phyloP scores from a whole-genome alignment of 1,284 basidiomycete genomes.

The Ceratobasidium sp. region DNA sequence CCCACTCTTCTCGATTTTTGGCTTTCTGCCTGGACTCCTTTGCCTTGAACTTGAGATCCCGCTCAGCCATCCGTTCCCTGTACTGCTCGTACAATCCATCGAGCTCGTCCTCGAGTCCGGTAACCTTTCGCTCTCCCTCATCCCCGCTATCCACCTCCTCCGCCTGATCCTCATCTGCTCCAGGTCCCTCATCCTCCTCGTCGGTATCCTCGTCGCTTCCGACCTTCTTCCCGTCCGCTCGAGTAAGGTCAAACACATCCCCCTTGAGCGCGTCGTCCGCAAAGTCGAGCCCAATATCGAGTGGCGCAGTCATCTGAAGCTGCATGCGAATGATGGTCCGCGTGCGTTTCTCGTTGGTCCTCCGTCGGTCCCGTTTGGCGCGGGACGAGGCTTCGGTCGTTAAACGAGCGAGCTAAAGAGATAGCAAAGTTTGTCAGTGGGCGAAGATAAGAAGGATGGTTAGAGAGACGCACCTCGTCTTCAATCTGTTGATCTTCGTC shows the following conservation, averaged over 20 bases:
- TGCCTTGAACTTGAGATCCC: slow-evolving; percentile 91
- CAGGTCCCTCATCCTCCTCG: slow-evolving; percentile 56
- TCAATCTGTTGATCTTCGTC: slow-evolving; percentile 91
- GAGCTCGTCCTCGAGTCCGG: slow-evolving; percentile 82
- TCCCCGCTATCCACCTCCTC: slow-evolving; percentile 68
- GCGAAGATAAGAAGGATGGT: not conserved
- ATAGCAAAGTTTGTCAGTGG: slow-evolving; percentile 5
- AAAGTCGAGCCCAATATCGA: slow-evolving; percentile 94
- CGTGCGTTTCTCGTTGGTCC: slow-evolving; percentile 89
- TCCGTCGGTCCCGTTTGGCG: slow-evolving; percentile 83
- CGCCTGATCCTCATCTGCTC: slow-evolving; percentile 53
- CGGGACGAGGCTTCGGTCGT: slow-evolving; percentile 81
- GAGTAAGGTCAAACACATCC: slow-evolving; percentile 86
- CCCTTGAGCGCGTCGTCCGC: slow-evolving; percentile 73
- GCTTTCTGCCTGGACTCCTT: slow-evolving; percentile 83
- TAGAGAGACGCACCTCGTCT: slow-evolving; percentile 71
- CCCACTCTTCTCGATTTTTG: slow-evolving; percentile 77
- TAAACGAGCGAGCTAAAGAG: slow-evolving; percentile 79
- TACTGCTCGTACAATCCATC: slow-evolving; percentile 92
- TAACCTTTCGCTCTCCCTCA: slow-evolving; percentile 72
- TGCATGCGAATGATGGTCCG: slow-evolving; percentile 95
- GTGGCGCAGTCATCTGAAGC: slow-evolving; percentile 94
- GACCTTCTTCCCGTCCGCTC: slow-evolving; percentile 65
- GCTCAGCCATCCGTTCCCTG: slow-evolving; percentile 80
- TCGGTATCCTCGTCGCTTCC: slow-evolving; percentile 61